Evolutionary conservation across 2,329 filamentous ascomycete genomes (phyloP).

Genomic region (Ophiostoma novo-ulmi): DNA sequence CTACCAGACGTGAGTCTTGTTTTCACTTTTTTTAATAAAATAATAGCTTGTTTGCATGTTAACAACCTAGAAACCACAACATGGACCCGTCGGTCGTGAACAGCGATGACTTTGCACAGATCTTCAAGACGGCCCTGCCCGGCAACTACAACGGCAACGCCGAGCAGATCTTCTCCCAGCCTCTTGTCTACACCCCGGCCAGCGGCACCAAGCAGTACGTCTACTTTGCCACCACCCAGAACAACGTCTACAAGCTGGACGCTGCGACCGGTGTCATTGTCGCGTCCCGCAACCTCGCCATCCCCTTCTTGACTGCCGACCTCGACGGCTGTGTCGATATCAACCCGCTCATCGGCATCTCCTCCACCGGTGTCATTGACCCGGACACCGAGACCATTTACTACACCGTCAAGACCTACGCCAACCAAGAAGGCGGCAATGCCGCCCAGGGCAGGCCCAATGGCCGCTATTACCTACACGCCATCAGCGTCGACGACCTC

Average conservation of each 20-base stretch:
- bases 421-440: conserved; percentile 34
- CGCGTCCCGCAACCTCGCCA: conserved; percentile 38
- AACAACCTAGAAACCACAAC: conserved; percentile 48
- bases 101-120: conserved; percentile 50
- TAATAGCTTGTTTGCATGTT: neutral
- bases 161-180: conserved; percentile 51
- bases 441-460: conserved; percentile 38
- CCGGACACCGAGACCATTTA: conserved; percentile 46
- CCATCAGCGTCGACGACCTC: conserved; percentile 43
- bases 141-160: conserved; percentile 46
- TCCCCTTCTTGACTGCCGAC: conserved; percentile 45
- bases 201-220: conserved; percentile 40
- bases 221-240: conserved; percentile 47
- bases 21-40: neutral
- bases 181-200: conserved; percentile 44
- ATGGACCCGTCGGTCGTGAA: conserved; percentile 56
- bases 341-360: conserved; percentile 44
- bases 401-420: conserved; percentile 46
- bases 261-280: conserved; percentile 43
- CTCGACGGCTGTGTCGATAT: conserved; percentile 45
- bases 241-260: conserved; percentile 47
- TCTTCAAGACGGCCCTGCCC: conserved; percentile 49
- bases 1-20: conserved; percentile 45
- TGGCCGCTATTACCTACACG: conserved; percentile 44
- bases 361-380: conserved; percentile 48